Evolutionary conservation across 306 rosid genomes (phyloP), one percentile per base, ranked within the genome.

Genomic region (Hippophae gyantsensis): DNA sequence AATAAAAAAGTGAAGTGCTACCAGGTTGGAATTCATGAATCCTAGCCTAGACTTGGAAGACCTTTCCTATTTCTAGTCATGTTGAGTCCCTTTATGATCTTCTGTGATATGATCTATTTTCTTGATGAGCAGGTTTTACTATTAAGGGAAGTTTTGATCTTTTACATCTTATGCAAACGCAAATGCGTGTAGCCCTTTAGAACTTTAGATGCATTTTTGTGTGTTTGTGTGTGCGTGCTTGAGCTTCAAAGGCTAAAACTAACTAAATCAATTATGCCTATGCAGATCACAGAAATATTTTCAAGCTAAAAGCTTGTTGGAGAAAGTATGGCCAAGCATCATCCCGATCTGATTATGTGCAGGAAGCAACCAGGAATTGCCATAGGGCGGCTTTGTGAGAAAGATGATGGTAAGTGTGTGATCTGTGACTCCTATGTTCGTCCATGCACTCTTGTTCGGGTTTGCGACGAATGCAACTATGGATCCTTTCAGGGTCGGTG

Each of bases 311-410:
- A 48, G 40, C 56, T 61, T 48, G 56, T 49, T 40, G 12, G 52
- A 23, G 63, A 47, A 48, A 61, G 42, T 58, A 71, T 85, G 93
- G 96, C 95, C 60, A 92, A 92, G 77, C 95, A 84, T 74, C 90
- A 88, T 68, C 93, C 97, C 40, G 89, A 86, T 84, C 68, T 89
- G 89, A 86, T 89, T 65, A 86, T 82, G 97, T 84, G 93, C 78
- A 74, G 93, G 58, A 86, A 86, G 75, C 92, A 92, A 68, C 95
- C 93, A 1, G 96, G 98, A 60, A 87, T 87, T 64, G 85, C 93
- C 45, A 89, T 86, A 8, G 89, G 95, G 42, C 74, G 87, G 57
- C 86, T 89, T 45, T 86, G 97, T 5, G 87, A 86, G 80, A 89
- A 89, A 71, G 84, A 93, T 60, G 95, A 89, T 13, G 93, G 97